Evolutionary conservation across 148 eudicot genomes (phyloP).

Genomic region (Agrostemma githago): DNA sequence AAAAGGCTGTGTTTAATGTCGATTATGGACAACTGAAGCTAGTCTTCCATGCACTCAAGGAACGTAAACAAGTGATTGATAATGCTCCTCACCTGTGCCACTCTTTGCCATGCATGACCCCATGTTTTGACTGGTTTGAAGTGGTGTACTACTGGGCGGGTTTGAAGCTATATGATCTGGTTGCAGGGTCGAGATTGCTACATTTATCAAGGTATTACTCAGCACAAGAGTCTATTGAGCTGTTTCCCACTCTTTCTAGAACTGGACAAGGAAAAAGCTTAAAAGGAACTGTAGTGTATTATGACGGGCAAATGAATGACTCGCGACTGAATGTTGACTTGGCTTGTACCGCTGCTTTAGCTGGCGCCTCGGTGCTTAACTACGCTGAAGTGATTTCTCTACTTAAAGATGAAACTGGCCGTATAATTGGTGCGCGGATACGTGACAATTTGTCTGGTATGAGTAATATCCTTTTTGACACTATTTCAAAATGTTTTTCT

Average conservation of each 20-base stretch:
- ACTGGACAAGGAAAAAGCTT: constrained; percentile 56
- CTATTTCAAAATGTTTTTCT: not conserved
- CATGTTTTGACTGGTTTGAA: constrained; percentile 92
- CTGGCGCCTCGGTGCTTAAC: constrained; percentile 86
- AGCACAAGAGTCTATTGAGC: constrained; percentile 75
- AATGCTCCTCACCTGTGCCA: constrained; percentile 97
- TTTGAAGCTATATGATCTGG: constrained; percentile 84
- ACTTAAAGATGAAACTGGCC: constrained; percentile 68
- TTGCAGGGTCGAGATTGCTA: constrained; percentile 67
- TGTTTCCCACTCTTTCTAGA: constrained; percentile 85
- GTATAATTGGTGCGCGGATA: constrained; percentile 76
- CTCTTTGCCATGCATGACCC: constrained; percentile 97
- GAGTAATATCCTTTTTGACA: not conserved
- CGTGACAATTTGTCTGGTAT: constrained; percentile 77
- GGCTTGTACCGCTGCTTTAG: constrained; percentile 93
- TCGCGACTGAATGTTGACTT: constrained; percentile 80
- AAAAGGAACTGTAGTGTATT: constrained; percentile 94
- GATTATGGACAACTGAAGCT: constrained; percentile 94
- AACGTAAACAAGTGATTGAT: constrained; percentile 86
- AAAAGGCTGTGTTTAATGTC: constrained; percentile 89
- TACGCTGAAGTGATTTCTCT: constrained; percentile 87
- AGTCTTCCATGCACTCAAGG: constrained; percentile 94
- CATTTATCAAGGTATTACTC: constrained; percentile 93
- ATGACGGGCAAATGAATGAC: constrained; percentile 97
- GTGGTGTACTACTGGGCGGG: constrained; percentile 91